Conservation (phyloP, 176 grass and related monocot genomes). For the Carex scoparia region DNA sequence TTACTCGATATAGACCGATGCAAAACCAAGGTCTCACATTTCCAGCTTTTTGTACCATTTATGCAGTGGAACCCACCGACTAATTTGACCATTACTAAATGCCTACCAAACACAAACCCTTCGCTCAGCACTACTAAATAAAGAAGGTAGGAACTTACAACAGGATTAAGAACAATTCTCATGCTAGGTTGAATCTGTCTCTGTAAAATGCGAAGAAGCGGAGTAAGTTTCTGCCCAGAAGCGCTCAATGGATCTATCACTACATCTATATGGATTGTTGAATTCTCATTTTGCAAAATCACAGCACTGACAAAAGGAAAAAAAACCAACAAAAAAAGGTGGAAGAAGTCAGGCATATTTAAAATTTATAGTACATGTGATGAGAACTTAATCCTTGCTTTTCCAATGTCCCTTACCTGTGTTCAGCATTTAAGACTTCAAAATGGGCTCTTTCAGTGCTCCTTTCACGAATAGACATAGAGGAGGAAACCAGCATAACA, state of each 20-base stretch:
- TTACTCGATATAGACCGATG: background rate
- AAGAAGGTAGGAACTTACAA: slow-evolving; percentile 51
- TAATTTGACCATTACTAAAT: background rate
- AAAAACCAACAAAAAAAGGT: slow-evolving; percentile 26
- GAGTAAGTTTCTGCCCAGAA: slow-evolving; percentile 78
- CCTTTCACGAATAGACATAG: slow-evolving; percentile 77
- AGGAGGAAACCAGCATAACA: slow-evolving; percentile 76
- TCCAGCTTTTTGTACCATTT: background rate
- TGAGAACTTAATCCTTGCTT: slow-evolving; percentile 17
- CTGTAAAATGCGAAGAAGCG: slow-evolving; percentile 73
- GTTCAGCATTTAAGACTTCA: slow-evolving; percentile 80
- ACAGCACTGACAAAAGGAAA: slow-evolving; percentile 61
- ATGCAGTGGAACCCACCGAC: background rate
- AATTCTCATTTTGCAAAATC: slow-evolving; percentile 65
- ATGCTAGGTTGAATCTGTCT: slow-evolving; percentile 83
- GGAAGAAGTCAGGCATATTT: background rate
- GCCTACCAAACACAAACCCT: background rate
- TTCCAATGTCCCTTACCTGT: slow-evolving; percentile 53
- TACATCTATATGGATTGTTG: slow-evolving; percentile 92
- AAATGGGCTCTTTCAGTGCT: slow-evolving; percentile 82
- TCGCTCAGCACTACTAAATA: background rate
- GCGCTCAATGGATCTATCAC: slow-evolving; percentile 96
- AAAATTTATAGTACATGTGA: slow-evolving; percentile 12
- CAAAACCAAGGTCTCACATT: background rate
- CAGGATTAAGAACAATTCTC: slow-evolving; percentile 97